Evolutionary conservation across 768 basidiomycete species (phyloP).

Genomic region (Lentinula sp.): DNA sequence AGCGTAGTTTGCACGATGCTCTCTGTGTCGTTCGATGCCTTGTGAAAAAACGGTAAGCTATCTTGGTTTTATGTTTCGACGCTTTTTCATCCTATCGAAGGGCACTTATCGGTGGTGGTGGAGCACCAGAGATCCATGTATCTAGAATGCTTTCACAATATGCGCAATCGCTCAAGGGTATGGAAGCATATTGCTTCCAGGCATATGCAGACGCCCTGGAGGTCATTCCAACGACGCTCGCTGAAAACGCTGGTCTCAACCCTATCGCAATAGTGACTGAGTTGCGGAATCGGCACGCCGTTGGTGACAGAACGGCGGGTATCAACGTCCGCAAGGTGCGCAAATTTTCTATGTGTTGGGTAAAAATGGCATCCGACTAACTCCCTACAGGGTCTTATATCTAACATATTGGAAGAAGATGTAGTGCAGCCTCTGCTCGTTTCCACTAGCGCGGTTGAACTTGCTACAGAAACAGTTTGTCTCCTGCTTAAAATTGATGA

Average conservation of each 20-base stretch:
- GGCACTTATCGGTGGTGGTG: conserved; percentile 92
- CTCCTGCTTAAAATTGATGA: conserved; percentile 94
- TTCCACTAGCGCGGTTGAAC: conserved; percentile 90
- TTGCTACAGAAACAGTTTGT: conserved; percentile 97
- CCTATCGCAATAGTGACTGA: conserved; percentile 98
- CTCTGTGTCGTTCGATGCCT: conserved; percentile 98
- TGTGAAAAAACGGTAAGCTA: conserved; percentile 88
- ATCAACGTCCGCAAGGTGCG: conserved; percentile 96
- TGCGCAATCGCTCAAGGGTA: conserved; percentile 90
- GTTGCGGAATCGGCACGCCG: conserved; percentile 91
- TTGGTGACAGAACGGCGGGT: conserved; percentile 91
- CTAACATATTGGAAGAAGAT: conserved; percentile 95
- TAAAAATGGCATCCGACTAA: background rate
- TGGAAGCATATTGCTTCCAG: conserved; percentile 99
- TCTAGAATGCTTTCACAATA: conserved; percentile 88
- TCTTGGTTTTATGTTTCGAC: background rate
- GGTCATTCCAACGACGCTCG: conserved; percentile 94
- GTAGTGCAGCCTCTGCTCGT: conserved; percentile 96
- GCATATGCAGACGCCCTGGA: conserved; percentile 97
- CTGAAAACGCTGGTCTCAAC: conserved; percentile 97
- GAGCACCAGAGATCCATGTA: conserved; percentile 96
- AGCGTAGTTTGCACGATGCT: conserved; percentile 96
- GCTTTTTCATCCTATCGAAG: conserved; percentile 26
- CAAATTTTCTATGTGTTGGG: background rate
- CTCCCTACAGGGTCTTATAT: conserved; percentile 75